These are phyloP conservation scores for Coemansia sp. DNA, from an alignment of 192 early-diverging fungal species.

Conservation along the genomic window DNA sequence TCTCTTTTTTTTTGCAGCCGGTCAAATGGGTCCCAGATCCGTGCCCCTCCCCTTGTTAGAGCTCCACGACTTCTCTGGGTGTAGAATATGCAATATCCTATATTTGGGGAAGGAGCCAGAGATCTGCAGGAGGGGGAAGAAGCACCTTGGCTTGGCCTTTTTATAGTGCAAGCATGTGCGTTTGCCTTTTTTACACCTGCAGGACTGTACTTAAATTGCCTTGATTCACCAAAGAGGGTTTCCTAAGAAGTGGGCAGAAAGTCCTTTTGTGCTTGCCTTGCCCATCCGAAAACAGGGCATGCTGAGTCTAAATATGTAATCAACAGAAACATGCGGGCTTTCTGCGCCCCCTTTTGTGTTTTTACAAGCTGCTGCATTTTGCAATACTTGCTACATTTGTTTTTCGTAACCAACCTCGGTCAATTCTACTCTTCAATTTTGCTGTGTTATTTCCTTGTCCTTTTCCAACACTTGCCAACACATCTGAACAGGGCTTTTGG, in stretches of 20 bases:
- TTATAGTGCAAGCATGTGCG: conserved; percentile 1
- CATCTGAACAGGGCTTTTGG: neutral
- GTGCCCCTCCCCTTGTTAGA: neutral
- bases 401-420: conserved; percentile 5
- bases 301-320: conserved; percentile 13
- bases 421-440: neutral
- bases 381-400: conserved; percentile 12
- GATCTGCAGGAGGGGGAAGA: neutral
- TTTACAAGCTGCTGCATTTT: neutral
- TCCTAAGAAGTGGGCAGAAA: conserved; percentile 10
- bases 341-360: conserved; percentile 5
- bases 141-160: neutral
- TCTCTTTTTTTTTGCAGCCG: neutral
- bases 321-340: neutral
- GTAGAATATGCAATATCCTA: neutral
- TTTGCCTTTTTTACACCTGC: conserved; percentile 17
- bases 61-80: neutral
- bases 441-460: neutral
- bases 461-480: no score
- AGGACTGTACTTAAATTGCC: conserved; percentile 43
- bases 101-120: neutral
- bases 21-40: neutral
- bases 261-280: neutral
- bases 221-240: conserved; percentile 5
- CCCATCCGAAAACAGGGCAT: neutral